Base-by-base conservation (phyloP, 306 rosid species). In the Glycine tomentella region DNA sequence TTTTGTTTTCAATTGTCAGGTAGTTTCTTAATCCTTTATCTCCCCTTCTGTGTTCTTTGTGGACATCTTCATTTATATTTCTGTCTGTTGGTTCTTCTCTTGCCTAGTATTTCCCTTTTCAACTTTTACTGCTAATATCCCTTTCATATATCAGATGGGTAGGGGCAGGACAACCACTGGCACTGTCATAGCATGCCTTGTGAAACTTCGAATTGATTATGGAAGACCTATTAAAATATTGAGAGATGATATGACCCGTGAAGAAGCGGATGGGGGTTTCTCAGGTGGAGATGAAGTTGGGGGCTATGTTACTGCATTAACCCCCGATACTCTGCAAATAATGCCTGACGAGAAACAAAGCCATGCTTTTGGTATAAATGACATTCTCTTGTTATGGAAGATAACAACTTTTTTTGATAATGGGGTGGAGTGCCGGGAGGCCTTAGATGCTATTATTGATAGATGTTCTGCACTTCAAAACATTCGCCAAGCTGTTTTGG, bases 1-100 rank as follows among this genome's bases (percentile, higher is more conserved):
- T 81, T 92, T 90, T 86, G 98, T 92, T 86, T 94, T 94, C 90
- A 94, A 94, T 80, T 92, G 98, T 85, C 98, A 94, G 95, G 98
- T 92, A 64, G 65, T 36, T 20, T 79, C 57, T 85, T 83, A 48
- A 38, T 86, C 73, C 78, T 86, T 69, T 51, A 63, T 58, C 80
- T 72, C 42, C 55, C 77, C 76, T 63, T 50, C 44, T 72, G 65
- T 70, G 40, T 76, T 16, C 38, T 58, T 78, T 57, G 46, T 61
- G 66, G 34, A 59, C 48, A n/a, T 80, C 31, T 70, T 56, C 50
- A 77, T 10, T 65, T n/a, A 34, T 58, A 25, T 55, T 42, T 36
- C 50, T 33, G 7, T 68, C 8, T 69, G 16, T 31, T 42, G 33
- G 36, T 62, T 56, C 76, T 61, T 40, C 75, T 25, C 9, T 34